Evolutionary conservation across 2,329 filamentous ascomycete species (phyloP).

Genomic region (Fusarium odoratissimum): DNA sequence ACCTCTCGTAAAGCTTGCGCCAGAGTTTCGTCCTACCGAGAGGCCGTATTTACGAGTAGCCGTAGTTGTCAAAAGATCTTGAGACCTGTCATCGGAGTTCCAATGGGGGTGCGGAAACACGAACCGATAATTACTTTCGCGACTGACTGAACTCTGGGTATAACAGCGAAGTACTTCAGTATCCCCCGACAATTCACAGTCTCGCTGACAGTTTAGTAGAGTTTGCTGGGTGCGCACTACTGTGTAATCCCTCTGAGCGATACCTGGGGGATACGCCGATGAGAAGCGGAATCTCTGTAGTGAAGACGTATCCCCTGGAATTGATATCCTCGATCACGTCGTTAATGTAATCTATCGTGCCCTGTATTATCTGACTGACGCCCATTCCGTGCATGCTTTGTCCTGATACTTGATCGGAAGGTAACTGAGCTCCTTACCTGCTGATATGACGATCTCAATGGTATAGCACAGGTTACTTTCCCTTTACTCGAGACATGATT

Average conservation of each 20-base stretch:
- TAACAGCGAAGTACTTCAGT: background rate
- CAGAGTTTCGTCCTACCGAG: fast-evolving
- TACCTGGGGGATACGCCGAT: background rate
- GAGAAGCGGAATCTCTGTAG: background rate
- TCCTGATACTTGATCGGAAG: background rate
- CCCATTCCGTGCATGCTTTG: fast-evolving
- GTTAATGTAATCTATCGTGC: fast-evolving
- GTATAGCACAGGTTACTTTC: too few species aligned
- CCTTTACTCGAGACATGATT: background rate
- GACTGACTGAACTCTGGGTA: background rate
- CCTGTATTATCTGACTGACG: fast-evolving
- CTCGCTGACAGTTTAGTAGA: background rate
- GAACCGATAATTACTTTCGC: background rate
- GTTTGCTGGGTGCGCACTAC: background rate
- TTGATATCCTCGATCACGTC: background rate
- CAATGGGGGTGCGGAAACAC: background rate
- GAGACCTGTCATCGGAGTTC: background rate
- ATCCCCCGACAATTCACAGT: fast-evolving
- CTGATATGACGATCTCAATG: background rate
- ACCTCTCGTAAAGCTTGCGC: background rate
- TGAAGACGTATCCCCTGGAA: background rate
- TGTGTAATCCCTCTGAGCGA: background rate
- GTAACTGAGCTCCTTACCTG: background rate
- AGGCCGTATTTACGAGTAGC: fast-evolving
- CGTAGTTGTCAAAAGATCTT: background rate